Evolutionary conservation across 345 rosid species (phyloP).

Genomic region (Lumnitzera littorea): DNA sequence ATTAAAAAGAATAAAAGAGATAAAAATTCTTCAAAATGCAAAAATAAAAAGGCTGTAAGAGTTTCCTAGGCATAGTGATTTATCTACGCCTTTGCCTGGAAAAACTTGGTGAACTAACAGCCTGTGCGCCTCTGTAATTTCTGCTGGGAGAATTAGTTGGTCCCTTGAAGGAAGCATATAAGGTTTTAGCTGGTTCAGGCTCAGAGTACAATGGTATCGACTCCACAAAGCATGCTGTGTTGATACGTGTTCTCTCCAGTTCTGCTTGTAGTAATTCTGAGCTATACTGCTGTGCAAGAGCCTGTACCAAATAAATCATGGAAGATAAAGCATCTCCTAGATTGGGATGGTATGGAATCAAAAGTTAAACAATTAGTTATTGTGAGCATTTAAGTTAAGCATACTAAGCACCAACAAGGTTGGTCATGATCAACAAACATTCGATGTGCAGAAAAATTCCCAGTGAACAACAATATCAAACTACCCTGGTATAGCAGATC

Average conservation of each 20-base stretch:
- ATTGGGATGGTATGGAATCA: not conserved
- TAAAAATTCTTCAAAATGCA: too few relatives aligned
- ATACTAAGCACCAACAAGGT: too few relatives aligned
- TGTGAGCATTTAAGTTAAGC: too few relatives aligned
- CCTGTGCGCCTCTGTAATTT: conserved; percentile 34
- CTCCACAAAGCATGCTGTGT: conserved; percentile 83
- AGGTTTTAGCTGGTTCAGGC: conserved; percentile 62
- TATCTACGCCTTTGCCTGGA: conserved; percentile 56
- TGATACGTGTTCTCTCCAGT: conserved; percentile 86
- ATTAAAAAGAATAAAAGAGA: too few relatives aligned
- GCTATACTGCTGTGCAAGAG: conserved; percentile 74
- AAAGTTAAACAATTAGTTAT: too few relatives aligned
- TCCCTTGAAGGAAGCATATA: conserved; percentile 50
- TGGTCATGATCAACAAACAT: too few relatives aligned
- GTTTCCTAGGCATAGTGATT: not conserved
- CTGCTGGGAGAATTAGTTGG: conserved; percentile 65
- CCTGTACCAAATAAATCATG: conserved; percentile 27
- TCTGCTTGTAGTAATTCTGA: conserved; percentile 74
- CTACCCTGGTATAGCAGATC: too few relatives aligned
- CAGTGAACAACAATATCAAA: too few relatives aligned
- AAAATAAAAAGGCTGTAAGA: too few relatives aligned
- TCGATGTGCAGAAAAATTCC: too few relatives aligned
- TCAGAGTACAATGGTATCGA: conserved; percentile 54
- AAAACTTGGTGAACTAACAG: conserved; percentile 52
- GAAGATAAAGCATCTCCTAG: not conserved